Base-by-base conservation (phyloP, 192 early-diverging fungal species). In the Podila clonocystis region DNA sequence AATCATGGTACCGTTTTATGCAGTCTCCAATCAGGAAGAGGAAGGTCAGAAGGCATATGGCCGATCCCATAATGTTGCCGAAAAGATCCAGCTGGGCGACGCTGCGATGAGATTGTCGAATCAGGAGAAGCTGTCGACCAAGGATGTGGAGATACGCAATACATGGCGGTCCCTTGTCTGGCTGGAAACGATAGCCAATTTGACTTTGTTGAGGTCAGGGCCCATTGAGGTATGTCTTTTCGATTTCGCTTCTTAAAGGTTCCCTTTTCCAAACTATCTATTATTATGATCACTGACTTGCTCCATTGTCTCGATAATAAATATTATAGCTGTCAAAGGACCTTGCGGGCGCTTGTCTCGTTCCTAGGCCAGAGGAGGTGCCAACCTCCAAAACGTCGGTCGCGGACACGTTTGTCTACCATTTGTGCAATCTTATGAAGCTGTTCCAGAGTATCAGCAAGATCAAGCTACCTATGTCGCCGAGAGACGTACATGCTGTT, bases 121-220 rank as follows among this genome's bases (percentile, higher is more conserved):
- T 33, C 65, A 65, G 20, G 62, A 49, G 5, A 64, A 28, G 24
- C 52, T 72, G 7, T 73, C 77, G 0, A n/a, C 52, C 12, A 64
- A 50, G n/a, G 70, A 80, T 11, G 28, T 50, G 0, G 24, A 68
- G 22, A 12, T 80, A n/a, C 77, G 77, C 20, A 80, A 80, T 58
- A 73, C 70, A 5, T 80, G 77, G 77, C 50, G 70, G 19, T 15
- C 62, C 3, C 12, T 73, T 8, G 36, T 80, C 11, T 69, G 66
- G 68, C 55, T 31, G 2, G 70, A 80, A 28, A 63, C 58, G 2
- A 19, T 73, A 41, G 66, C 15, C 1, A 60, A 73, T n/a, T 34
- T 73, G 62, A 38, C 57, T 9, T n/a, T 59, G 17, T 36, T 36
- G 24, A 62, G 67, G 19, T 62, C 58, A 29, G 34, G 29, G 13